phyloP scores from a whole-genome alignment of 2,329 filamentous ascomycete genomes.

The Delphinella strobiligena region DNA sequence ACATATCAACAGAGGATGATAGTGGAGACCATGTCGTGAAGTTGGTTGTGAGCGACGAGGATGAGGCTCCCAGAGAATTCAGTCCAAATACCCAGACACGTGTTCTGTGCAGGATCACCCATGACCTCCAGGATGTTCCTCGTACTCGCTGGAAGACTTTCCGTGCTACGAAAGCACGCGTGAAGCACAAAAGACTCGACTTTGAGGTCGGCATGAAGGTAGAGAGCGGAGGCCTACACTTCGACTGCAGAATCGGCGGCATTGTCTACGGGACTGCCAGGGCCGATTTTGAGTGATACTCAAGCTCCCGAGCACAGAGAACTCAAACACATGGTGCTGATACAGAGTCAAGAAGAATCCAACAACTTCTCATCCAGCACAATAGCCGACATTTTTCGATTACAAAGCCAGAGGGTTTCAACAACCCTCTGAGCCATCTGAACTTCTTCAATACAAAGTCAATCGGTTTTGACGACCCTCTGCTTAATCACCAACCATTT shows the following conservation, averaged over 20 bases:
- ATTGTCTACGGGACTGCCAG: constrained; percentile 65
- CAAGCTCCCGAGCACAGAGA: no score
- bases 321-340: no score
- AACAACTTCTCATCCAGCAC: background rate
- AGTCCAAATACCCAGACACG: constrained; percentile 36
- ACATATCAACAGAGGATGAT: background rate
- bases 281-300: constrained; percentile 57
- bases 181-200: constrained; percentile 71
- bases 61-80: background rate
- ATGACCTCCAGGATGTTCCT: constrained; percentile 65
- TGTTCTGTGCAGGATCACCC: constrained; percentile 61
- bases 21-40: no score
- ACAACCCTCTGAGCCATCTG: no score
- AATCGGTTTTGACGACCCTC: no score
- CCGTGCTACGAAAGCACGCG: constrained; percentile 62
- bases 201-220: constrained; percentile 77
- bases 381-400: no score
- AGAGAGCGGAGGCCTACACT: constrained; percentile 62
- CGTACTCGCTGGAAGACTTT: constrained; percentile 55
- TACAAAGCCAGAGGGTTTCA: no score
- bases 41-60: constrained; percentile 1
- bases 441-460: no score
- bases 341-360: no score
- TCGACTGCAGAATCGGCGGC: constrained; percentile 69
- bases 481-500: no score